Percentiles rank a stretch among this genome's conserved stretches.
Evolutionary conservation across 2,329 filamentous ascomycete genomes (phyloP).

Genomic region (Mariannaea elegans): DNA sequence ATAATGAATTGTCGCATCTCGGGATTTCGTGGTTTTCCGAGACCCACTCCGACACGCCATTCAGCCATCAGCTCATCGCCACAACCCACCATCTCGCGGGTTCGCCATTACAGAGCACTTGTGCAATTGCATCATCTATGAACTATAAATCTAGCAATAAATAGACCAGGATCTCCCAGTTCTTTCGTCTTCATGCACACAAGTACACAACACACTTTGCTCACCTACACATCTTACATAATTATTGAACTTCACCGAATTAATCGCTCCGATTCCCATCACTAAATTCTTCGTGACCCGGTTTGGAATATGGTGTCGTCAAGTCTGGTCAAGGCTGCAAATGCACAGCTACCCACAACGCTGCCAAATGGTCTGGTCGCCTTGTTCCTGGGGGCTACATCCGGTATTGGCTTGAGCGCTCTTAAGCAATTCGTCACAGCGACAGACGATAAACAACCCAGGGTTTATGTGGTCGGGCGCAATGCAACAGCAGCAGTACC

Average conservation of each 20-base stretch:
- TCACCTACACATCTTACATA: neutral
- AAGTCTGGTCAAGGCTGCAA: neutral
- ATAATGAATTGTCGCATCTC: neutral
- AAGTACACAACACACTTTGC: neutral
- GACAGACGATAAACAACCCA: conserved; percentile 44
- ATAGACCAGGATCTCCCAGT: too few relatives aligned
- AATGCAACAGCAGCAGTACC: conserved; percentile 44
- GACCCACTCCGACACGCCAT: neutral
- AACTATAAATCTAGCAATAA: too few relatives aligned
- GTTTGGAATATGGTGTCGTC: neutral
- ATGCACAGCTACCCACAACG: neutral
- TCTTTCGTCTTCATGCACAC: too few relatives aligned
- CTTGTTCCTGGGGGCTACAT: conserved; percentile 61
- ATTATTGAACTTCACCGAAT: neutral
- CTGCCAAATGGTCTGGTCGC: conserved; percentile 43
- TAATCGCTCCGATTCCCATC: neutral
- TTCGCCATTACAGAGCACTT: too few relatives aligned
- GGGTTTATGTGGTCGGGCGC: conserved; percentile 61
- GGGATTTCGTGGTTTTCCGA: conserved; percentile 9
- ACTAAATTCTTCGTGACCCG: neutral
- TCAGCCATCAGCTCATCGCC: too few relatives aligned
- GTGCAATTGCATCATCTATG: too few relatives aligned
- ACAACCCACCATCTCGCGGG: too few relatives aligned
- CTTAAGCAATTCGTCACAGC: conserved; percentile 55
- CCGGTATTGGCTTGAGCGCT: conserved; percentile 59